These are phyloP conservation scores for Purpureocillium lavendulum DNA, from an alignment of 2,329 filamentous ascomycete genomes.

Conservation along the genomic window DNA sequence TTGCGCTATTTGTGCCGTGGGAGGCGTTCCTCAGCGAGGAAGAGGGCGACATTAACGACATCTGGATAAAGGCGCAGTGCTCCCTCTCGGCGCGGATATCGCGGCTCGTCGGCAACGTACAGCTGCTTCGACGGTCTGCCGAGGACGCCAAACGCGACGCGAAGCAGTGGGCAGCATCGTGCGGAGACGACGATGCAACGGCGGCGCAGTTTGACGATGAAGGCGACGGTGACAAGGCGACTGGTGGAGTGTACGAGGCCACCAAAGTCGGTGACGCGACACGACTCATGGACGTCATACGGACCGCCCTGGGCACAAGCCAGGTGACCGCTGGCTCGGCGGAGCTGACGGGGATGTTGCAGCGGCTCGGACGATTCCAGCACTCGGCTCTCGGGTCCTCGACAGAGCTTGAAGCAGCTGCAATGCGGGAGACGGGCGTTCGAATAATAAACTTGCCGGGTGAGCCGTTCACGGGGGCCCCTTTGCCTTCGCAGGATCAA, in stretches of 20 bases:
- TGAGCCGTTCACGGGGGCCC: conserved; percentile 1
- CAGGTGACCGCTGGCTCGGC: neutral
- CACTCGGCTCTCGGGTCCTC: neutral
- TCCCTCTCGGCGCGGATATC: neutral
- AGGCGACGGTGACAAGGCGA: neutral
- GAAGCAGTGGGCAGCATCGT: neutral
- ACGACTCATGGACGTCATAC: neutral
- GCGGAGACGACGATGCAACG: neutral
- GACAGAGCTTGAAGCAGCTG: neutral
- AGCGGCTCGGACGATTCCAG: neutral
- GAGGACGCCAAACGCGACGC: conserved; percentile 1
- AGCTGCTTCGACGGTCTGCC: conserved; percentile 1
- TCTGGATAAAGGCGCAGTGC: conserved; percentile 4
- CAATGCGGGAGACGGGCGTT: neutral
- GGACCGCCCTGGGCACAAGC: neutral
- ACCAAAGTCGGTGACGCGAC: neutral
- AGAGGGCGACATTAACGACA: conserved; percentile 5
- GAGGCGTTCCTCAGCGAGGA: conserved; percentile 1
- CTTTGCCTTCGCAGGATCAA: neutral
- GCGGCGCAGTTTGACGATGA: neutral
- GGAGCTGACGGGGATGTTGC: neutral
- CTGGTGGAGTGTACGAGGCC: neutral
- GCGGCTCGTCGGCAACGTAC: neutral
- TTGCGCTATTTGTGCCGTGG: conserved; percentile 3
- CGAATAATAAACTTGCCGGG: neutral